A percentile compares a stretch with the other conserved stretches of the same genome.
These are phyloP conservation scores for Royoungia palumana DNA, from an alignment of 768 basidiomycete genomes.

Conservation along the genomic window DNA sequence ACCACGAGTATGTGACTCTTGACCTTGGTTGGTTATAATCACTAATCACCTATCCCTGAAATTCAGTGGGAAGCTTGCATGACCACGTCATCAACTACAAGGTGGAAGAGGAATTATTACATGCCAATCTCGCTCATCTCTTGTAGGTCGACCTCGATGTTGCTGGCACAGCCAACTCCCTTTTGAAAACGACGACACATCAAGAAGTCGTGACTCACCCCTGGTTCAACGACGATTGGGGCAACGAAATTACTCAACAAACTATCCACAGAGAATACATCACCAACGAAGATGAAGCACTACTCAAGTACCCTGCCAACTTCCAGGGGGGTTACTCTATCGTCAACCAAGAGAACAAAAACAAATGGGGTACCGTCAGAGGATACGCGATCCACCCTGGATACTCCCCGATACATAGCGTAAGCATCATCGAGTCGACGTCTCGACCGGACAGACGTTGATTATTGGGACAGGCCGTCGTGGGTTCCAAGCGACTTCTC, in stretches of 20 bases:
- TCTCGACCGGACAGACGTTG: background rate
- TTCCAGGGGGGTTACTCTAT: constrained; percentile 56
- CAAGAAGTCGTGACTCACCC: constrained; percentile 48
- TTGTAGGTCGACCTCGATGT: constrained; percentile 60
- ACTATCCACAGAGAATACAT: constrained; percentile 47
- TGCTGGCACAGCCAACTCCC: constrained; percentile 54
- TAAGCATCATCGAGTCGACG: constrained; percentile 12
- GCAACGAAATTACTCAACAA: constrained; percentile 51
- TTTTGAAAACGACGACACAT: constrained; percentile 47
- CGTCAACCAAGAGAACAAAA: constrained; percentile 50
- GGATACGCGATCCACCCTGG: constrained; percentile 65
- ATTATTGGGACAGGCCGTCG: constrained; percentile 41
- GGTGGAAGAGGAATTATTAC: constrained; percentile 21
- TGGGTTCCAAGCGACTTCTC: constrained; percentile 55
- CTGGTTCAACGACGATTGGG: constrained; percentile 62
- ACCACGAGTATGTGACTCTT: constrained; percentile 43
- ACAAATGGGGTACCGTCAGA: constrained; percentile 54
- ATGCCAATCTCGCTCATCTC: background rate
- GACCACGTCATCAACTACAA: constrained; percentile 68
- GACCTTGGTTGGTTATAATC: background rate
- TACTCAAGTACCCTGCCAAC: constrained; percentile 51
- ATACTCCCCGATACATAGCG: constrained; percentile 49
- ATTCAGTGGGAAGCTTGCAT: constrained; percentile 62
- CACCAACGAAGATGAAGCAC: constrained; percentile 47
- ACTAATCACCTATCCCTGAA: background rate